Conservation (phyloP, 805 yeast species). For the Candida dajiaensis region DNA sequence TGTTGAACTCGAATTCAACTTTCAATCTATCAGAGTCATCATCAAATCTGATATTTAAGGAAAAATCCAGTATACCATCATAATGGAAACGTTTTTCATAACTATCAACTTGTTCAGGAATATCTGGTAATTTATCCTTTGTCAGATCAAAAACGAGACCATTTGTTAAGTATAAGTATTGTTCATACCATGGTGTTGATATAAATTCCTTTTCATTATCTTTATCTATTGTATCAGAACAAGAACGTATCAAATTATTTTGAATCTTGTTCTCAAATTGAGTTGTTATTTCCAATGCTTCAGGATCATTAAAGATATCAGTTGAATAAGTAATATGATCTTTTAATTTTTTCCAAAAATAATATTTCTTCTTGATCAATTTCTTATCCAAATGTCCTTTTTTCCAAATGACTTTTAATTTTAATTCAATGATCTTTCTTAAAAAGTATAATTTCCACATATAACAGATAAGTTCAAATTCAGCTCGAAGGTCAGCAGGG, state of each 20-base stretch:
- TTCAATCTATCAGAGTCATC: neutral
- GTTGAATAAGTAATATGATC: neutral
- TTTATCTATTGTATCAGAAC: neutral
- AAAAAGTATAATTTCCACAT: neutral
- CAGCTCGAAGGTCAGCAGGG: neutral
- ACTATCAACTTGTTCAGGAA: neutral
- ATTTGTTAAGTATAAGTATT: neutral
- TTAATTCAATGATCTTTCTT: neutral
- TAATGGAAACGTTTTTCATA: neutral
- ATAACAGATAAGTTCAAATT: neutral
- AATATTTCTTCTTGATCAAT: neutral
- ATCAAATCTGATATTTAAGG: neutral
- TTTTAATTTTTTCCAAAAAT: neutral
- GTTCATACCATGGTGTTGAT: neutral
- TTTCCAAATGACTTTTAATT: neutral
- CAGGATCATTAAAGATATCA: neutral
- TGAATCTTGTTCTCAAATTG: neutral
- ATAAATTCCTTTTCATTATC: neutral
- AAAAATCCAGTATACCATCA: neutral
- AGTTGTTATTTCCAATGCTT: neutral
- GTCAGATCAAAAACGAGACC: neutral
- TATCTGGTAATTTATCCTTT: neutral
- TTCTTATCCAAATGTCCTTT: neutral
- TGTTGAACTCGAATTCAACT: neutral
- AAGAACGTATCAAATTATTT: neutral